Evolutionary conservation across 1,139 yeast species (phyloP), one percentile per base, ranked within the genome.

Genomic region (Sugiyamaella xylanicola): DNA sequence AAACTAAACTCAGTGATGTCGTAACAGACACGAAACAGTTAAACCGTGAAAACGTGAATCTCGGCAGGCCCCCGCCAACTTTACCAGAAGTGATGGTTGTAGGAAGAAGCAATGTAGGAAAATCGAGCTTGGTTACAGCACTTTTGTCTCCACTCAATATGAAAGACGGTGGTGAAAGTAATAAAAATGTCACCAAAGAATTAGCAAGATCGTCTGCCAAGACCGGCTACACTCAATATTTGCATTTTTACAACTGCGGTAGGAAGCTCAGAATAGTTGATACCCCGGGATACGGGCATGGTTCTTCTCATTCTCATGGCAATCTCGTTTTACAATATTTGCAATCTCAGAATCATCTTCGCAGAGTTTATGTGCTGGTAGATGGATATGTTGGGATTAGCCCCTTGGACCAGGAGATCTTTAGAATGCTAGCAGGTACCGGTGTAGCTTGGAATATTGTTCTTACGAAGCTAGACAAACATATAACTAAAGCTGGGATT

Each of bases 221-320:
- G 53, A 90, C 91, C 0, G 96, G 95, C 1, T 87, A 75, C 65
- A 90, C 97, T 1, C 84, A 85, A 63, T 84, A 93, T 3, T 72
- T 90, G 65, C 87, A 87, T 65, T 84, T 89, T 61, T 90, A 78
- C 71, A 86, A 83, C 56, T 72, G 89, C 17, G 86, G 86, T 1
- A 80, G 82, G 48, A 75, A 78, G 58, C 74, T 90, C 48, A 74
- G 90, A 56, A 65, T 90, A 5, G 80, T 90, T 1, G 97, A 90
- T 67, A 82, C 90, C 39, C 97, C 97, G 0, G 97, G 97, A 0
- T 90, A 90, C 67, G 97, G 97, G 1, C 80, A 75, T 63, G 91
- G 85, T 1, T 64, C 82, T 43, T 77, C 77, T 21, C 68, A 65
- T n/a, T 72, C 75, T 59, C 96, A 90, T 66, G 97, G 97, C 1